Conservation (phyloP, 2,329 filamentous ascomycete species). For the Colletotrichum kahawae region DNA sequence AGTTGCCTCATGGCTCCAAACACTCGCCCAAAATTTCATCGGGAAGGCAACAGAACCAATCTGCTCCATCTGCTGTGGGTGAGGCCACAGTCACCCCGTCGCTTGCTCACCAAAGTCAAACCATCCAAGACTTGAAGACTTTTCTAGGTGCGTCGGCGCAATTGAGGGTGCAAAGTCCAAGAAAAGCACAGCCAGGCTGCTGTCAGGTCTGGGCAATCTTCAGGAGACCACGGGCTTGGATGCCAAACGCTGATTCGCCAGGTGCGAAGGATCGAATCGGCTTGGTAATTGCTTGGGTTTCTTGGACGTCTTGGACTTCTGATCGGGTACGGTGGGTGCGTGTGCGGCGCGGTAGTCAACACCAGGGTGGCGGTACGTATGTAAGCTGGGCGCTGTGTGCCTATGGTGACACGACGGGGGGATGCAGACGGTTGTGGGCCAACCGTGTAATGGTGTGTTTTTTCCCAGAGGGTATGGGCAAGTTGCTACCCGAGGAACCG, state of each 20-base stretch:
- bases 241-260: not conserved
- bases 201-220: not conserved
- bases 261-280: not conserved
- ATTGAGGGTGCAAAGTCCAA: not conserved
- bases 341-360: not conserved
- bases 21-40: not conserved
- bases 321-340: not conserved
- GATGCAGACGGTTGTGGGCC: not conserved
- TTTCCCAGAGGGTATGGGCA: not conserved
- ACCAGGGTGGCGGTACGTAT: not conserved
- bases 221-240: not conserved
- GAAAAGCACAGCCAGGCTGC: not conserved
- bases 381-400: not conserved
- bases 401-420: not conserved
- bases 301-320: slow-evolving; percentile 2
- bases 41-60: not conserved
- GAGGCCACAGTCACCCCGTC: not conserved
- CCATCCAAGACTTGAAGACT: not conserved
- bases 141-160: not conserved
- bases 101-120: not conserved
- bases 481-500: not conserved
- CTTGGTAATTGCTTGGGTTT: slow-evolving; percentile 16
- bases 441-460: not conserved
- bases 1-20: not conserved
- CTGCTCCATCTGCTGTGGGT: not conserved